Evolutionary conservation across 352 stramenopile species (phyloP).

Genomic region (Phytophthora aleatoria): DNA sequence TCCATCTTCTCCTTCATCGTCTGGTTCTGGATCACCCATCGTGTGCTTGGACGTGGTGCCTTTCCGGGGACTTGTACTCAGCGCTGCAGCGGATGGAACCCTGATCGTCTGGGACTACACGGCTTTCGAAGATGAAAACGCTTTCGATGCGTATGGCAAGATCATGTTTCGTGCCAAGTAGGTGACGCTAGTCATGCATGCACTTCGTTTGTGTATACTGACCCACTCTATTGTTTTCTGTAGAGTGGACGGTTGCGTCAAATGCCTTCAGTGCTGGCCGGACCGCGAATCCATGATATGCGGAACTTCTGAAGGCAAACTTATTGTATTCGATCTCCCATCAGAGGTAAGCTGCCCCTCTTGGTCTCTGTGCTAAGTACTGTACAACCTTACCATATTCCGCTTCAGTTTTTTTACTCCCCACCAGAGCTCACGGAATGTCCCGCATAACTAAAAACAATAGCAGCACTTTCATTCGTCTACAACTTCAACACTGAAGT

Average conservation of each 20-base stretch:
- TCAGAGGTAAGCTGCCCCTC: constrained; percentile 16
- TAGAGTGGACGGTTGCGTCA: constrained; percentile 37
- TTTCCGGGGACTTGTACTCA: constrained; percentile 45
- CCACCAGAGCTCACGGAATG: neutral
- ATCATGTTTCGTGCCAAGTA: constrained; percentile 50
- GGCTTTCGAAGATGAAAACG: constrained; percentile 41
- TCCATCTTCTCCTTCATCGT: constrained; percentile 39
- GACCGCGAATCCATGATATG: constrained; percentile 35
- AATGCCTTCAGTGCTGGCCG: constrained; percentile 44
- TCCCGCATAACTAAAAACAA: neutral
- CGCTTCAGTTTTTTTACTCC: constrained; percentile 19
- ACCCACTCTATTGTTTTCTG: neutral
- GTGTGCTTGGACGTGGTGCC: constrained; percentile 56
- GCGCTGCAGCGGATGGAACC: constrained; percentile 55
- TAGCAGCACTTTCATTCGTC: neutral
- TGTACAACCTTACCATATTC: neutral
- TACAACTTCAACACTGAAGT: constrained; percentile 5
- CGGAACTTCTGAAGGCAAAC: constrained; percentile 35
- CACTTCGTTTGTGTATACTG: neutral
- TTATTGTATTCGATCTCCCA: constrained; percentile 38
- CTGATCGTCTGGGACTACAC: constrained; percentile 71
- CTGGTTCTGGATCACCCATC: constrained; percentile 47
- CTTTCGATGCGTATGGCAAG: constrained; percentile 50
- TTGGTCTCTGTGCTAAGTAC: neutral
- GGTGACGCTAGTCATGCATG: constrained; percentile 7